Conservation (phyloP, 768 basidiomycete genomes). For the Lepiota brunneoincarnata region DNA sequence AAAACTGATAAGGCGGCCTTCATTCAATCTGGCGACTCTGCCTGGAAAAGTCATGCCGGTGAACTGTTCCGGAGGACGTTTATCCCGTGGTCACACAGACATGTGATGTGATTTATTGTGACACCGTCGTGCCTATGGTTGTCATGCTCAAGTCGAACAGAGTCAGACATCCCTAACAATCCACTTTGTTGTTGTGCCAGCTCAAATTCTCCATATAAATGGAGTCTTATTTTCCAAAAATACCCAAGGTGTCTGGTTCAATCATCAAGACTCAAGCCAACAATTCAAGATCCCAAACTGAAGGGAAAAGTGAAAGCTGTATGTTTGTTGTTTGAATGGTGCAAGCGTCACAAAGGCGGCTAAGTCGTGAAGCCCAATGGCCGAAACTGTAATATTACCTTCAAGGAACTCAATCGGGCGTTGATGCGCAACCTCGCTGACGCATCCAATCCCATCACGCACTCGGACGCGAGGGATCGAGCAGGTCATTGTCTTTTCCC, state of each 20-base stretch:
- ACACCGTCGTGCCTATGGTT: not conserved
- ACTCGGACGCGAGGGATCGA: conserved; percentile 60
- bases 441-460: conserved; percentile 75
- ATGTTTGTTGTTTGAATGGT: conserved; percentile 2
- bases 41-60: not conserved
- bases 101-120: not conserved
- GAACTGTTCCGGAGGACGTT: not conserved
- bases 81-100: conserved; percentile 9
- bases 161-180: not conserved
- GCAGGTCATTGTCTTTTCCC: conserved; percentile 41
- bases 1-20: conserved; percentile 23
- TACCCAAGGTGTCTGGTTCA: conserved; percentile 17
- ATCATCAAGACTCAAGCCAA: conserved; percentile 10
- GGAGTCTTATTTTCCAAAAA: conserved; percentile 15
- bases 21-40: conserved; percentile 11
- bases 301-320: not conserved
- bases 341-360: conserved; percentile 13
- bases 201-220: not conserved
- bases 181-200: not conserved
- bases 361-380: conserved; percentile 1
- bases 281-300: conserved; percentile 14
- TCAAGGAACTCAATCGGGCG: conserved; percentile 49
- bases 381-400: not conserved
- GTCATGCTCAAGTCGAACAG: not conserved
- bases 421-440: conserved; percentile 61